Conservation (phyloP, 208 protist species). For the Acanthamoeba culbertsoni region DNA sequence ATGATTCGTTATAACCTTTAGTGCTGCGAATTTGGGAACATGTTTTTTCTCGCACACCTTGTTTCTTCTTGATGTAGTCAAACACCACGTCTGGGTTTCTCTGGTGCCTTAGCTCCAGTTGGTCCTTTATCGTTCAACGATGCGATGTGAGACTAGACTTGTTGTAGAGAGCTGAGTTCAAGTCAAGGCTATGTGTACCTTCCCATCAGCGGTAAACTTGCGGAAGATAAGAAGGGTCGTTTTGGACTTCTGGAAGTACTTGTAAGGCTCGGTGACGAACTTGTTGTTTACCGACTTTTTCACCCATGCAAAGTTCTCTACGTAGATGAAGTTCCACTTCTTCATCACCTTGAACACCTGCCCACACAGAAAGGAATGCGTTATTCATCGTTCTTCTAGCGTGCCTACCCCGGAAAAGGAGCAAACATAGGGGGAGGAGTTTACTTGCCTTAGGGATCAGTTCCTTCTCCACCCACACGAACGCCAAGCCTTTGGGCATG, state of each 20-base stretch:
- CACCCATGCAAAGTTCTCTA: conserved; percentile 79
- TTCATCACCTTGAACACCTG: conserved; percentile 56
- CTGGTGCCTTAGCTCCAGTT: conserved; percentile 73
- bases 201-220: conserved; percentile 56
- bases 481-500: conserved; percentile 69
- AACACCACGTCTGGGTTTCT: conserved; percentile 76
- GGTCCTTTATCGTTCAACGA: not conserved
- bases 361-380: too few species aligned
- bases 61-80: conserved; percentile 62
- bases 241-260: conserved; percentile 71
- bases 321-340: conserved; percentile 72
- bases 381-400: too few species aligned
- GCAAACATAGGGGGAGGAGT: too few species aligned
- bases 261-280: not conserved
- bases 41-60: not conserved
- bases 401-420: too few species aligned
- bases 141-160: not conserved
- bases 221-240: conserved; percentile 72
- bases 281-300: conserved; percentile 66
- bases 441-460: conserved; percentile 62
- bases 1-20: not conserved
- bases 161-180: not conserved
- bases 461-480: conserved; percentile 79
- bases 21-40: not conserved
- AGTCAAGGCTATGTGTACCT: not conserved